Evolutionary conservation across 108 stramenopile species (phyloP).

Genomic region (Bacterosira constricta): DNA sequence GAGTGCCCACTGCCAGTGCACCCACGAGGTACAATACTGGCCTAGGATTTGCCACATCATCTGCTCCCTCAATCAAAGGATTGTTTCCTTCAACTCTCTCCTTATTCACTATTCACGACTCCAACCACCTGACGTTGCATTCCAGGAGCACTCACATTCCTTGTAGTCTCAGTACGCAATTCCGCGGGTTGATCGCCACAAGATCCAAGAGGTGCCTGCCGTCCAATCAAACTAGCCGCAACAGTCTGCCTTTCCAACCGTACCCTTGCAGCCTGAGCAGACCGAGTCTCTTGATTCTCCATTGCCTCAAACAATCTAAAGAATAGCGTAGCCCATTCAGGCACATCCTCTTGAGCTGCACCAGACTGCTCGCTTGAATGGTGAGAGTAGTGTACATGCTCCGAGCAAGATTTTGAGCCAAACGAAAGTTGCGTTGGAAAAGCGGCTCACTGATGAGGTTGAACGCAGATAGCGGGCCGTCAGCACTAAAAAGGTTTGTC

Average conservation of each 20-base stretch:
- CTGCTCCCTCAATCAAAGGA: background rate
- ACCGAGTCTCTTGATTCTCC: background rate
- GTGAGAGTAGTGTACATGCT: background rate
- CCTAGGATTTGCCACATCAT: background rate
- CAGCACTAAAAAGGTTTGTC: background rate
- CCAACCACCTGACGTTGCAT: background rate
- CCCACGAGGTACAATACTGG: background rate
- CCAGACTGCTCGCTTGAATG: background rate
- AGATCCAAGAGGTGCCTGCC: background rate
- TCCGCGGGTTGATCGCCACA: background rate
- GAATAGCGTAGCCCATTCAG: background rate
- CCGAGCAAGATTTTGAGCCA: background rate
- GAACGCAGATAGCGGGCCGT: background rate
- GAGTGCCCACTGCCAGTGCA: background rate
- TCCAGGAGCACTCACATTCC: background rate
- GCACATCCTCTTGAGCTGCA: background rate
- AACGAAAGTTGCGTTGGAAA: background rate
- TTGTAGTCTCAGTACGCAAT: background rate
- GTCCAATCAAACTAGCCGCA: background rate
- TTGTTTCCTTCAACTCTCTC: background rate
- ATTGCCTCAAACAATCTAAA: background rate
- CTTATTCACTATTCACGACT: background rate
- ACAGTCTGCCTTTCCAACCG: background rate
- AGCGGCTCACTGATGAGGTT: background rate
- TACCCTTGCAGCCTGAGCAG: background rate